phyloP scores from a whole-genome alignment of 768 basidiomycete species.

The Mycena rebaudengoi region DNA sequence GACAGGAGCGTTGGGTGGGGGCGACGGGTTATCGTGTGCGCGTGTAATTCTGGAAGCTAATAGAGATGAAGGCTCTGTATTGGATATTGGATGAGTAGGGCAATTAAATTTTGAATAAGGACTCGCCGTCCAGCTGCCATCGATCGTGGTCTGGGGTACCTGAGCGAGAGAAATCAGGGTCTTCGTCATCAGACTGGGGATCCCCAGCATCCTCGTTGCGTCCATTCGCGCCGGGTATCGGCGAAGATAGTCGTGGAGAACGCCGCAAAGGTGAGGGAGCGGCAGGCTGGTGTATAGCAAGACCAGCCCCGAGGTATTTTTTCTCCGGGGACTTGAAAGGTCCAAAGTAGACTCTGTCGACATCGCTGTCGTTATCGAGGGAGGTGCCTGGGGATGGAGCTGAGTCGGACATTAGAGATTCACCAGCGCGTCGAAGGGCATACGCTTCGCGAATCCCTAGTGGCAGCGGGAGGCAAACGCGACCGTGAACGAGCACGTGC shows the following conservation, averaged over 20 bases:
- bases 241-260: conserved; percentile 59
- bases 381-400: conserved; percentile 38
- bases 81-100: conserved; percentile 18
- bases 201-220: conserved; percentile 40
- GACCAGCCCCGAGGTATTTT: conserved; percentile 44
- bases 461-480: neutral
- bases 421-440: conserved; percentile 13
- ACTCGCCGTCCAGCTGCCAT: conserved; percentile 56
- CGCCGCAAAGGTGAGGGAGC: conserved; percentile 48
- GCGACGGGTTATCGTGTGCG: conserved; percentile 82
- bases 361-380: conserved; percentile 49
- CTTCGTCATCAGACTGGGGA: conserved; percentile 38
- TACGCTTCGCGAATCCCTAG: conserved; percentile 7
- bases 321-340: conserved; percentile 64
- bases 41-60: conserved; percentile 72
- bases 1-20: conserved; percentile 51
- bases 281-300: conserved; percentile 34
- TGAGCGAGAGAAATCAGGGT: conserved; percentile 36
- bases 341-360: conserved; percentile 58
- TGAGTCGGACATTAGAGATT: conserved; percentile 13
- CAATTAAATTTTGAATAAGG: neutral
- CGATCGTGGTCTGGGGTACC: conserved; percentile 60
- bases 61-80: conserved; percentile 71
- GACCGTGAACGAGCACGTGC: neutral
- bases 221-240: conserved; percentile 38